phyloP scores from a whole-genome alignment of 2,329 filamentous ascomycete genomes.

The Chaetomium sp. region DNA sequence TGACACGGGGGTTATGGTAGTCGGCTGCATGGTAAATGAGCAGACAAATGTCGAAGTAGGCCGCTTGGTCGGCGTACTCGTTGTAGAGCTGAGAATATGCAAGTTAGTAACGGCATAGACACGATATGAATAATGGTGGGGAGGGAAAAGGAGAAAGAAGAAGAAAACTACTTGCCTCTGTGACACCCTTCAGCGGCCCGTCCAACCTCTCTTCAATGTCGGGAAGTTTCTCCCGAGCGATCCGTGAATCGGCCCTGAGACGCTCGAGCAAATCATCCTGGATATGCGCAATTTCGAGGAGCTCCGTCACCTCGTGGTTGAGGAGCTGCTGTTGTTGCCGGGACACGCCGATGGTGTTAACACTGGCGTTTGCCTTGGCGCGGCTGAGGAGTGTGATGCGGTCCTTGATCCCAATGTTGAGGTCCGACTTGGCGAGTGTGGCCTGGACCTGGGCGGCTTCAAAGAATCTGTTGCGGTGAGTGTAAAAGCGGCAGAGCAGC shows the following conservation, averaged over 20 bases:
- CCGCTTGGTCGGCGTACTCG: conserved; percentile 76
- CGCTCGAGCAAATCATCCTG: conserved; percentile 85
- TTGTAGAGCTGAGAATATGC: conserved; percentile 70
- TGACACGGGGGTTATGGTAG: conserved; percentile 79
- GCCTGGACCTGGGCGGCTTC: conserved; percentile 83
- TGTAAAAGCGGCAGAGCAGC: conserved; percentile 87
- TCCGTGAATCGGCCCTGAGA: conserved; percentile 64
- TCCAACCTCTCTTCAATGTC: conserved; percentile 65
- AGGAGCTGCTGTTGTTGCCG: conserved; percentile 79
- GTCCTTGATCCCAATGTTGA: conserved; percentile 70
- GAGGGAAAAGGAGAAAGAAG: background rate
- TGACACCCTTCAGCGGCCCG: conserved; percentile 69
- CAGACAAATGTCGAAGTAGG: conserved; percentile 87
- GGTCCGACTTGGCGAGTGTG: conserved; percentile 75
- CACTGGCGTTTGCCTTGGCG: conserved; percentile 88
- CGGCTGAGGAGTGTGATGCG: conserved; percentile 84
- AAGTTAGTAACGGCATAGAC: conserved; percentile 14
- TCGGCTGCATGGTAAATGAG: conserved; percentile 89
- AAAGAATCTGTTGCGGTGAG: conserved; percentile 74
- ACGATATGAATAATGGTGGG: background rate
- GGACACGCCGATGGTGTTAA: conserved; percentile 67
- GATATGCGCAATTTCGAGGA: conserved; percentile 89
- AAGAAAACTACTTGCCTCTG: conserved; percentile 53
- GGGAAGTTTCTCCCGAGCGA: conserved; percentile 55
- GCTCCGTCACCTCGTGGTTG: conserved; percentile 74